These are phyloP conservation scores for Tetradesmus obliquus DNA, from an alignment of 139 green algal genomes.

Conservation along the genomic window DNA sequence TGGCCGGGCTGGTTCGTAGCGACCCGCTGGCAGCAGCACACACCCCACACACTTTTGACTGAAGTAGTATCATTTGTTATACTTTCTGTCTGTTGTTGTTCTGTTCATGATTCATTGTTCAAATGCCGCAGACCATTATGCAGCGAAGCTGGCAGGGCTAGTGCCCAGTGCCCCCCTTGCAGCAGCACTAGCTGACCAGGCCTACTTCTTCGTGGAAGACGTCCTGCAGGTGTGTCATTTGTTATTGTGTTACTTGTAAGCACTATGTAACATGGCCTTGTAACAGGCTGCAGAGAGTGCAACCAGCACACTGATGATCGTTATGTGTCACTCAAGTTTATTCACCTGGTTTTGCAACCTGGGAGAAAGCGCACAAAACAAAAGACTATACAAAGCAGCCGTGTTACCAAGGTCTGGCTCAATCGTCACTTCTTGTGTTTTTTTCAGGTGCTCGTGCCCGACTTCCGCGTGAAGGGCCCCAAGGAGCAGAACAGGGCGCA, in stretches of 20 bases:
- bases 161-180: not conserved
- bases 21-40: not conserved
- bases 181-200: not conserved
- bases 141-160: constrained; percentile 1
- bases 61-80: no score
- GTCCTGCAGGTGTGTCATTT: not conserved
- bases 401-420: no score
- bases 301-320: no score
- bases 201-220: constrained; percentile 1
- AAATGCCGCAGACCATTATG: constrained; percentile 2
- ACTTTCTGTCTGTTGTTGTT: not conserved
- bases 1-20: not conserved
- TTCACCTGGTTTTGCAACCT: no score
- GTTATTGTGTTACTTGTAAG: not conserved
- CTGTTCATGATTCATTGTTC: not conserved
- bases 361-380: no score
- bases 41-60: no score
- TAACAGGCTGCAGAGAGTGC: no score
- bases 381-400: no score
- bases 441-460: not conserved
- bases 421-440: not conserved
- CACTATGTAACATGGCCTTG: not conserved
- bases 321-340: no score
- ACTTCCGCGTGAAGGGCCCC: not conserved
- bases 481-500: not conserved